Evolutionary conservation across 1,139 yeast genomes (phyloP), one percentile per base, ranked within the genome.

Genomic region (Groenewaldozyma auringiensis): DNA sequence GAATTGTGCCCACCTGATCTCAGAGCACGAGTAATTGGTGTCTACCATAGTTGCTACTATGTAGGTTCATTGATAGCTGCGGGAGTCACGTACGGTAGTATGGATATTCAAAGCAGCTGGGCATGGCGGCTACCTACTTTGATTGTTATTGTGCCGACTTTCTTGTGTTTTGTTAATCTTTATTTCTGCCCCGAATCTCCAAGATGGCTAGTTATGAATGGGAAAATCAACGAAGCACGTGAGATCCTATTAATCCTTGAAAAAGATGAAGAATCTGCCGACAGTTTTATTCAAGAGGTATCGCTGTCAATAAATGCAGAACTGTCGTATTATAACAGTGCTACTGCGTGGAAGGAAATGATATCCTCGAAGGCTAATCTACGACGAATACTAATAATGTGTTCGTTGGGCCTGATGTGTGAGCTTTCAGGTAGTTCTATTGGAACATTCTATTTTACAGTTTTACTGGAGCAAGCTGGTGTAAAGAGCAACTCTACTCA

Each of bases 1-100:
- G 77, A 73, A 56, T 52, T 71, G 40, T 40, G 42, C 42, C 25
- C 16, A 37, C 22, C 25, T 20, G 40, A 21, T 37, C 21, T 37
- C 40, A 37, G 11, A 25, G 29, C 8, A 37, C 31, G 40, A 25
- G 6, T 37, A 20, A n/a, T 34, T 17, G 37, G 16, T 11, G 9
- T 11, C 33, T 16, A 17, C 35, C 31, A 20, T 31, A 6, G 18
- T 16, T 45, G 41, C 21, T 27, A 27, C 34, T 27, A 37, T 40
- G 40, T 35, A 25, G 21, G 46, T 22, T 35, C 40, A 9, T 35
- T 45, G 21, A 40, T 45, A 16, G 39, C 44, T 14, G 21, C 47
- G 8, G 41, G 45, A 16, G 37, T 38, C 29, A 41, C 43, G 16
- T 45, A 37, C 39, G 48, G 48, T n/a, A 32, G 37, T 20, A n/a